Percentiles rank a stretch among this genome's conserved stretches.
Evolutionary conservation across 1,284 basidiomycete genomes (phyloP).

Genomic region (Trametes versicolor): DNA sequence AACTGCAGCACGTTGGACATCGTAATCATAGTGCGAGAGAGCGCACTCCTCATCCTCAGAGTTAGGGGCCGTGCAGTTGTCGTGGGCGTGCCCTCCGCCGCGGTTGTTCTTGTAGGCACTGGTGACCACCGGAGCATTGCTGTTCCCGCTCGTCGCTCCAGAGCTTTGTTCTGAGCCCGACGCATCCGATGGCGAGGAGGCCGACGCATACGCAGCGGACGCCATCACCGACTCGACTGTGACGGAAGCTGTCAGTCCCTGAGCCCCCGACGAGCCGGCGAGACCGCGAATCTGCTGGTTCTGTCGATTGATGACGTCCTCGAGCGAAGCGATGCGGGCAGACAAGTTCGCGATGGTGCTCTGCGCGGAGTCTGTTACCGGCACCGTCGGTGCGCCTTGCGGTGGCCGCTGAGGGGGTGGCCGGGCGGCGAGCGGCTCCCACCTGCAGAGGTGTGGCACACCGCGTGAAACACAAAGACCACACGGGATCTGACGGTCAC

Average conservation of each 20-base stretch:
- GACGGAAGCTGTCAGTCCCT: neutral
- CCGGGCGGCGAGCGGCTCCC: conserved; percentile 59
- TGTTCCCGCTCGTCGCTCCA: neutral
- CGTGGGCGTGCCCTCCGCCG: neutral
- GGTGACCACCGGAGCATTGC: neutral
- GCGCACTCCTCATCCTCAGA: conserved; percentile 28
- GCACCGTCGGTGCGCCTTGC: conserved; percentile 21
- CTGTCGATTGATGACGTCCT: conserved; percentile 45
- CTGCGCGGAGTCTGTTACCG: conserved; percentile 15
- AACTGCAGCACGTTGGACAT: conserved; percentile 45
- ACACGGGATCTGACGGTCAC: conserved; percentile 62
- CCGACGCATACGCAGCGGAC: conserved; percentile 10
- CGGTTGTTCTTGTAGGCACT: conserved; percentile 3
- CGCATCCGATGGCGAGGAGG: conserved; percentile 12
- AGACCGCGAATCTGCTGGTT: conserved; percentile 7
- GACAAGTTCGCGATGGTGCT: conserved; percentile 51
- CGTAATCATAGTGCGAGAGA: conserved; percentile 35
- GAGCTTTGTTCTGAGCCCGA: conserved; percentile 14
- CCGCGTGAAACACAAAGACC: conserved; percentile 59
- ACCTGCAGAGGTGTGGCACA: conserved; percentile 61
- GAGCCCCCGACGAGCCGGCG: neutral
- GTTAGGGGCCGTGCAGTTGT: neutral
- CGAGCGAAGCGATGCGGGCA: conserved; percentile 53
- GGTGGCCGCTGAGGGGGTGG: conserved; percentile 59
- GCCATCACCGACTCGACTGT: conserved; percentile 12